Evolutionary conservation across 352 stramenopile genomes (phyloP).

Genomic region (Blastocystis sp.): DNA sequence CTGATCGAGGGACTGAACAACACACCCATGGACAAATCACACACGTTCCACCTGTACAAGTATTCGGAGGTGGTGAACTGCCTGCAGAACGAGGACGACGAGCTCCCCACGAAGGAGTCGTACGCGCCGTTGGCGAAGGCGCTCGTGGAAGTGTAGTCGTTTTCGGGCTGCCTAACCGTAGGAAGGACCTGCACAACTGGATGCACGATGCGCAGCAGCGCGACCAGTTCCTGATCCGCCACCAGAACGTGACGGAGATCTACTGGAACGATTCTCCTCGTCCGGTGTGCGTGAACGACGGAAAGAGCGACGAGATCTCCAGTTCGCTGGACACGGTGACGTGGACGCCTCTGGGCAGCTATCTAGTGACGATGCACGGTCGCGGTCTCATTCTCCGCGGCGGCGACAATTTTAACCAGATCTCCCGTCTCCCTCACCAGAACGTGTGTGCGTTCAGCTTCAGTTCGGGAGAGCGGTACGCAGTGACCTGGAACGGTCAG

Average conservation of each 20-base stretch:
- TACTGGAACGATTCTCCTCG: not conserved
- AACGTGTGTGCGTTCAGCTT: not conserved
- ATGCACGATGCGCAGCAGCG: not conserved
- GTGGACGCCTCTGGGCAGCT: slow-evolving; percentile 18
- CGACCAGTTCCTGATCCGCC: slow-evolving; percentile 17
- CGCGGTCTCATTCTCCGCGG: not conserved
- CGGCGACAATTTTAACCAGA: not conserved
- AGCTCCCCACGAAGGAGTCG: not conserved
- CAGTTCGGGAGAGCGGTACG: not conserved
- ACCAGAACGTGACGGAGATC: not conserved
- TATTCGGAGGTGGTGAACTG: not conserved
- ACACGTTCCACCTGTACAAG: slow-evolving; percentile 33
- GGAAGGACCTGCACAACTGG: not conserved
- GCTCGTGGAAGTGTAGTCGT: not conserved
- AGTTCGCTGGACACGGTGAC: not conserved
- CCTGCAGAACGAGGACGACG: not conserved
- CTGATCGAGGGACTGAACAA: slow-evolving; percentile 11
- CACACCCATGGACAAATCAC: slow-evolving; percentile 15
- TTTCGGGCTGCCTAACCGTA: not conserved
- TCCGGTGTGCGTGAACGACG: not conserved
- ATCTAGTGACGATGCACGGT: not conserved
- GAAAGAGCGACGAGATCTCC: not conserved
- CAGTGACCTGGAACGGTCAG: slow-evolving; percentile 20
- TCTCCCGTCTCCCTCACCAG: not conserved
- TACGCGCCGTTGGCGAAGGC: not conserved